Conservation (phyloP, 139 green algal species). For the Micractinium conductrix region DNA sequence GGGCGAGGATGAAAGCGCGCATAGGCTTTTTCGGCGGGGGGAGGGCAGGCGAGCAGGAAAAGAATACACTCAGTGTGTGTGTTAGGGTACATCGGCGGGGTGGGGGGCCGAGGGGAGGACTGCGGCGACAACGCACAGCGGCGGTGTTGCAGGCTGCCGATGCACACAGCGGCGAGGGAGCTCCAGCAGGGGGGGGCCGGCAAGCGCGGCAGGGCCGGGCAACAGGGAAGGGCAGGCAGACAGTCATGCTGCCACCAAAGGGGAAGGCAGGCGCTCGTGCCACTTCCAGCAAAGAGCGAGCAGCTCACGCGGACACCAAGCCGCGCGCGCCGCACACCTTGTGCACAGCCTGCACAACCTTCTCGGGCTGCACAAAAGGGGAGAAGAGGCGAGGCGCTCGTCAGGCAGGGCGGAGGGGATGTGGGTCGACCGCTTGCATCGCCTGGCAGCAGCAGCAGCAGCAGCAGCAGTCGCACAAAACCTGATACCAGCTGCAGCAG, state of each 20-base stretch:
- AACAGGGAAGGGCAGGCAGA: neutral
- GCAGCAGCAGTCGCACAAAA: too few species aligned
- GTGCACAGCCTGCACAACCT: slow-evolving; percentile 72
- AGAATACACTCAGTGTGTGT: slow-evolving; percentile 21
- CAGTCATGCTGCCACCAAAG: neutral
- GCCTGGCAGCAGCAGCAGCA: too few species aligned
- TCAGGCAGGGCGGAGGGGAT: too few species aligned
- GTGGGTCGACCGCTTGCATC: too few species aligned
- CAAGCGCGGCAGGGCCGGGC: too few species aligned
- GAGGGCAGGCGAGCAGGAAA: neutral
- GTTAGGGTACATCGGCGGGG: neutral
- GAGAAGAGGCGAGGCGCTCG: too few species aligned
- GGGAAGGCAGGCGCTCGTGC: neutral
- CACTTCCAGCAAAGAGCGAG: too few species aligned
- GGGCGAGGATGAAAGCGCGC: slow-evolving; percentile 15
- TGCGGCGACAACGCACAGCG: neutral
- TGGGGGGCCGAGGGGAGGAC: neutral
- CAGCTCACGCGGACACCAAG: neutral
- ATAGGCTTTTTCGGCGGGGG: too few species aligned
- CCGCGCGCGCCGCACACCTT: slow-evolving; percentile 26
- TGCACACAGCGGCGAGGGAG: neutral
- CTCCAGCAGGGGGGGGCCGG: too few species aligned
- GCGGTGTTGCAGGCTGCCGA: neutral
- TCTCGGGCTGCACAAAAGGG: slow-evolving; percentile 87
- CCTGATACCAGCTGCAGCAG: too few species aligned